A percentile compares a stretch with the other conserved stretches of the same genome.
These are phyloP conservation scores for Azolla pinnata DNA, from an alignment of 75 land plant genomes.

Conservation along the genomic window DNA sequence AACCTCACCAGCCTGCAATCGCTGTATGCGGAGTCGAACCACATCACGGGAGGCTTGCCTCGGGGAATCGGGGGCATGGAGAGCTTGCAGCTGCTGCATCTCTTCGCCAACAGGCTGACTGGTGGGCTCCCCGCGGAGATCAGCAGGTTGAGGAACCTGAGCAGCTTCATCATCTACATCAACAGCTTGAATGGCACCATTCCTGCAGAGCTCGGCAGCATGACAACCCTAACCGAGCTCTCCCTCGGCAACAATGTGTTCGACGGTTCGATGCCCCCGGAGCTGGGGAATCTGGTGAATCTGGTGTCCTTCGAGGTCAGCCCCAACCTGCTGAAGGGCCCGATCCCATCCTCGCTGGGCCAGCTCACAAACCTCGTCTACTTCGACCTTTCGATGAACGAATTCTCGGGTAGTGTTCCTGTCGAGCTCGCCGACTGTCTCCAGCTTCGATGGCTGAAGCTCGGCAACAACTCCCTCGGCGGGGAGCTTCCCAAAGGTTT, in stretches of 20 bases:
- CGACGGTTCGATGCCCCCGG: slow-evolving; percentile 3
- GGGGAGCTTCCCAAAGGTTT: slow-evolving; percentile 10
- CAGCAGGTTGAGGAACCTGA: not conserved
- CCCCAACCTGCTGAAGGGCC: slow-evolving; percentile 4
- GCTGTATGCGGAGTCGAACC: not conserved
- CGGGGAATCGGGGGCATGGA: slow-evolving; percentile 14
- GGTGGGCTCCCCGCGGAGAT: slow-evolving; percentile 13
- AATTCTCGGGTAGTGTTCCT: slow-evolving; percentile 22
- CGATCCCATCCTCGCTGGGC: slow-evolving; percentile 16
- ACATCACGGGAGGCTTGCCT: slow-evolving; percentile 10
- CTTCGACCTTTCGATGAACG: slow-evolving; percentile 31
- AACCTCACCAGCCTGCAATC: slow-evolving; percentile 4
- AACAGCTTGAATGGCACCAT: slow-evolving; percentile 33
- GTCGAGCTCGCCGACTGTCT: not conserved
- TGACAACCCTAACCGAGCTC: slow-evolving; percentile 27
- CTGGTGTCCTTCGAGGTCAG: slow-evolving; percentile 7
- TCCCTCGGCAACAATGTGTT: slow-evolving; percentile 10
- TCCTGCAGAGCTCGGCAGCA: slow-evolving; percentile 35
- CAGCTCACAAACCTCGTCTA: slow-evolving; percentile 8
- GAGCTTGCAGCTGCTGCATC: slow-evolving; percentile 11
- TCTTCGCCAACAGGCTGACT: slow-evolving; percentile 9
- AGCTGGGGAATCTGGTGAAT: slow-evolving; percentile 14
- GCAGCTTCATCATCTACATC: slow-evolving; percentile 24
- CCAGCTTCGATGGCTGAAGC: slow-evolving; percentile 13
- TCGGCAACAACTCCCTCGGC: slow-evolving; percentile 9